Conservation (phyloP, 805 yeast species). For the Myxozyma kluyveri region DNA sequence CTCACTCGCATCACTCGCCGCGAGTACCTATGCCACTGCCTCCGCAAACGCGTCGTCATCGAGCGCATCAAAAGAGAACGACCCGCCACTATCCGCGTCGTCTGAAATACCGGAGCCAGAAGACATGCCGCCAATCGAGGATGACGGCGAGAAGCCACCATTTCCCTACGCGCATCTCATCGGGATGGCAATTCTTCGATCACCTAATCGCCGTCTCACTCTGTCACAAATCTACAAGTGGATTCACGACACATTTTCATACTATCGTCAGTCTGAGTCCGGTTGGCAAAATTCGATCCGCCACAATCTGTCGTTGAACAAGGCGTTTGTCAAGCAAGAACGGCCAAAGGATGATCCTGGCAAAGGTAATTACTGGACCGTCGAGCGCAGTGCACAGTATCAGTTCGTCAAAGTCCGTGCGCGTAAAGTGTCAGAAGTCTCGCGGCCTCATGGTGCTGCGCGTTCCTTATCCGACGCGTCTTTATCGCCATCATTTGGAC, state of each 20-base stretch:
- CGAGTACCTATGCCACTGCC: constrained; percentile 13
- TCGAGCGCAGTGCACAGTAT: constrained; percentile 76
- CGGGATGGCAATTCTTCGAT: constrained; percentile 85
- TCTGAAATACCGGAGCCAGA: constrained; percentile 41
- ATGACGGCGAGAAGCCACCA: constrained; percentile 78
- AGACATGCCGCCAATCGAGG: constrained; percentile 45
- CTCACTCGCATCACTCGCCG: constrained; percentile 10
- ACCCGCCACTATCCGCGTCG: constrained; percentile 1
- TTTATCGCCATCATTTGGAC: not conserved
- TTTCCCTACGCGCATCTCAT: constrained; percentile 90
- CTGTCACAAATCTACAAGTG: constrained; percentile 83
- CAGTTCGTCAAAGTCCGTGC: constrained; percentile 62
- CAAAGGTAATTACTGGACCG: constrained; percentile 87
- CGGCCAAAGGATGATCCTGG: constrained; percentile 64
- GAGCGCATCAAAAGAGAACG: not conserved
- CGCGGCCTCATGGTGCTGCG: not conserved
- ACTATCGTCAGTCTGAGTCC: constrained; percentile 72
- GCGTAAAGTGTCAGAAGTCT: constrained; percentile 4
- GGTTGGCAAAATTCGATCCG: constrained; percentile 99
- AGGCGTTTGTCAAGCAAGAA: constrained; percentile 87
- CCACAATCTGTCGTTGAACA: constrained; percentile 87
- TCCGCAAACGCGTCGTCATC: not conserved
- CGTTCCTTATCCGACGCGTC: constrained; percentile 5
- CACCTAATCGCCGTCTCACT: constrained; percentile 69
- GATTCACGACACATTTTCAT: constrained; percentile 83